Percentiles rank a stretch among this genome's conserved stretches.
Evolutionary conservation across 257 asterid species (phyloP).

Genomic region (Cinchona pubescens): DNA sequence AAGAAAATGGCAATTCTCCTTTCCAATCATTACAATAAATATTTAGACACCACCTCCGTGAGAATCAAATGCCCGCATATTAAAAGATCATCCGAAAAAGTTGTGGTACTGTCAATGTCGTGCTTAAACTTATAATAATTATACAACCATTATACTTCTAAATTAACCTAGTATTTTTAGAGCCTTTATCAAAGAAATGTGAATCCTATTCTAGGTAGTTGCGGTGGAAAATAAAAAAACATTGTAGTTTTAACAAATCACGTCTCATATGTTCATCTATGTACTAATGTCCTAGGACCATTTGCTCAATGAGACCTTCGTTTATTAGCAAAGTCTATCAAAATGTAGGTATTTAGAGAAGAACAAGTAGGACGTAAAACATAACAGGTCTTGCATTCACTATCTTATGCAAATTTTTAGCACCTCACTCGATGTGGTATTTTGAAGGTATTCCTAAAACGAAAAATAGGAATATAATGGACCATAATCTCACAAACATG

Average conservation of each 20-base stretch:
- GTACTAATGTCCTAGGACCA: neutral
- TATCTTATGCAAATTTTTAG: neutral
- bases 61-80: neutral
- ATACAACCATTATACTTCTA: neutral
- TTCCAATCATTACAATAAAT: neutral
- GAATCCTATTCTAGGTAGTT: slow-evolving; percentile 2
- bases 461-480: no score
- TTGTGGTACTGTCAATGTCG: neutral
- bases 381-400: neutral
- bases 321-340: no score
- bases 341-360: no score
- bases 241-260: neutral
- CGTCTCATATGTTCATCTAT: neutral
- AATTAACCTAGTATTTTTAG: neutral
- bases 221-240: neutral
- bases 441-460: no score
- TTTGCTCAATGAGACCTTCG: neutral
- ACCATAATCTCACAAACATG: no score
- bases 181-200: neutral
- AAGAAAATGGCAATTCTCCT: slow-evolving; percentile 3
- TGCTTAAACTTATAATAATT: neutral
- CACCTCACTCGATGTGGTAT: neutral
- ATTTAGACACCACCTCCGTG: neutral
- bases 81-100: neutral
- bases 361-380: no score